Conservation (phyloP, 1,284 basidiomycete species). For the Hemileia vastatrix region DNA sequence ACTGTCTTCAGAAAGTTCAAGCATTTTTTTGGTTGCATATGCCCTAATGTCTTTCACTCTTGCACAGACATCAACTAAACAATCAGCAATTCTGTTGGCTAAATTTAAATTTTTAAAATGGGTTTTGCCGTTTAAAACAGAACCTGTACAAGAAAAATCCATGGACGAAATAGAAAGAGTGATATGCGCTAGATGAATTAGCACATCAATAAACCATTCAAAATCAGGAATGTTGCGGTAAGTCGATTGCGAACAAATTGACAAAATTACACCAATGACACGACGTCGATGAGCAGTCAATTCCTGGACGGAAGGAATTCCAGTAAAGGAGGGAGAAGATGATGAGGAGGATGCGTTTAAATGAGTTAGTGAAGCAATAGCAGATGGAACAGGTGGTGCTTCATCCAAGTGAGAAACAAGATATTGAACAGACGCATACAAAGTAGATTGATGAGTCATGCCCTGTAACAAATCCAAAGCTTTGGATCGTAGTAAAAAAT, state of each 20-base stretch:
- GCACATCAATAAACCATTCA: conserved; percentile 90
- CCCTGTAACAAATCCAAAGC: conserved; percentile 86
- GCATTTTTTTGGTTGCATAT: conserved; percentile 72
- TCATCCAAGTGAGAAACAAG: neutral
- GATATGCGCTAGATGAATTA: conserved; percentile 78
- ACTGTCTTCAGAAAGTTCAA: conserved; percentile 66
- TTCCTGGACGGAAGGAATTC: neutral
- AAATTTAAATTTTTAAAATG: conserved; percentile 55
- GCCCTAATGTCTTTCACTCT: conserved; percentile 66
- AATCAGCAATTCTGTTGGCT: conserved; percentile 63
- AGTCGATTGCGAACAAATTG: conserved; percentile 66
- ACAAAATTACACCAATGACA: conserved; percentile 68
- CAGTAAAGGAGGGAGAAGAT: conserved; percentile 48
- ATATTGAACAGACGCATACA: neutral
- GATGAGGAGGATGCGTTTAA: conserved; percentile 31
- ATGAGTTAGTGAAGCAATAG: conserved; percentile 52
- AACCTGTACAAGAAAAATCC: conserved; percentile 1
- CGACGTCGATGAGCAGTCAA: conserved; percentile 63
- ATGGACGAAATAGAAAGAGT: neutral
- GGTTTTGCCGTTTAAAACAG: conserved; percentile 6
- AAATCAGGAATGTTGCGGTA: conserved; percentile 85
- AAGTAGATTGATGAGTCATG: conserved; percentile 54
- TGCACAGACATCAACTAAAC: conserved; percentile 75
- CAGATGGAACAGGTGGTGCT: conserved; percentile 58
- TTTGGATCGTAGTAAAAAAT: conserved; percentile 88